Conservation (phyloP, 805 yeast species). For the Torulaspora gathmanii region DNA sequence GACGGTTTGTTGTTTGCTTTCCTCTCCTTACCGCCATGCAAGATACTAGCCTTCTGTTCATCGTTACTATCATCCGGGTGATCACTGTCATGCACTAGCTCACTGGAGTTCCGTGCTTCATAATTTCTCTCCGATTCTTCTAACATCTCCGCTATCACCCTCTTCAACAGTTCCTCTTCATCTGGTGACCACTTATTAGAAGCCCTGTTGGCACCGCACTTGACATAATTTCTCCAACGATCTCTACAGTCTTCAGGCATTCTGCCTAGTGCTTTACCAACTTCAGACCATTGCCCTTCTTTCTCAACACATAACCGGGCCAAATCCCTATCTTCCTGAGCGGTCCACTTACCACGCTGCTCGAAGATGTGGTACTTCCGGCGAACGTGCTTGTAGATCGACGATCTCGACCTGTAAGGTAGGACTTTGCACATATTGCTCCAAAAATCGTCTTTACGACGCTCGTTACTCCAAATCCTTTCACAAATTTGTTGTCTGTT, state of each 20-base stretch:
- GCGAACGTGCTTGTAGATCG: conserved; percentile 88
- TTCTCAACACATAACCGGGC: conserved; percentile 57
- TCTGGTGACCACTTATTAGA: conserved; percentile 73
- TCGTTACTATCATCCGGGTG: conserved; percentile 18
- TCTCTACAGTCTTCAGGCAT: conserved; percentile 99
- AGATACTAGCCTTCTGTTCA: conserved; percentile 9
- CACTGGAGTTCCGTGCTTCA: conserved; percentile 15
- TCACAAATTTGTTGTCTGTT: conserved; percentile 68
- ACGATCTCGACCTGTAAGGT: conserved; percentile 82
- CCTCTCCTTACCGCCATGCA: conserved; percentile 18
- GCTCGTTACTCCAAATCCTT: conserved; percentile 81
- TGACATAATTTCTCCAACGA: conserved; percentile 91
- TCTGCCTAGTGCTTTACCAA: conserved; percentile 74
- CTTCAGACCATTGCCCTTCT: conserved; percentile 83
- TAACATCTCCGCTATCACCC: conserved; percentile 50
- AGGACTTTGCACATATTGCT: conserved; percentile 70
- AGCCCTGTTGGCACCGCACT: conserved; percentile 76
- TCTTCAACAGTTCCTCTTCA: conserved; percentile 61
- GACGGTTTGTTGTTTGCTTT: conserved; percentile 25
- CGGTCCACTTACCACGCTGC: conserved; percentile 86
- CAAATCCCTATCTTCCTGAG: conserved; percentile 69
- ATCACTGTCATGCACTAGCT: conserved; percentile 15
- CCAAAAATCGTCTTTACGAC: conserved; percentile 87
- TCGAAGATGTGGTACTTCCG: conserved; percentile 83
- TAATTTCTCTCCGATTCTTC: conserved; percentile 29